Percentiles rank a stretch among this genome's conserved stretches.
phyloP scores from a whole-genome alignment of 1,284 basidiomycete species.

The Ganoderma resinaceum region DNA sequence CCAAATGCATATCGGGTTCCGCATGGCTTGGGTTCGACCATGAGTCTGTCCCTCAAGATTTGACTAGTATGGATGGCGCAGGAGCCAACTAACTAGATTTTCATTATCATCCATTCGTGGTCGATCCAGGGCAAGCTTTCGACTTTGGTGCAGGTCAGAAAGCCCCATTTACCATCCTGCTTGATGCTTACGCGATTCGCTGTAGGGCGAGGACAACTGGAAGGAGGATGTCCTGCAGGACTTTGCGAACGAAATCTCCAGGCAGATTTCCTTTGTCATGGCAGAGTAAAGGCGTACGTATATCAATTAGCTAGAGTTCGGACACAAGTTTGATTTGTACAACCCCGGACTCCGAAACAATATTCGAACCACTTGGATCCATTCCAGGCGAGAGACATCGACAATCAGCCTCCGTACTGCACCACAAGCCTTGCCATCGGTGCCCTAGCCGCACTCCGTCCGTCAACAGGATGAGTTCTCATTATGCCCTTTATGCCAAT shows the following conservation, averaged over 20 bases:
- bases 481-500: no score
- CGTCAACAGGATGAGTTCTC: no score
- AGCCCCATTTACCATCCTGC: background rate
- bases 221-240: background rate
- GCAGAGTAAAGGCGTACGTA: background rate
- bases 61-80: background rate
- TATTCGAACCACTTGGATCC: background rate
- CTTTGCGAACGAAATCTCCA: background rate
- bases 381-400: background rate
- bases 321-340: background rate
- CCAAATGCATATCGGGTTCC: constrained; percentile 1
- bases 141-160: background rate
- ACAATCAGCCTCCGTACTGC: background rate
- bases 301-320: no score
- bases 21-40: background rate
- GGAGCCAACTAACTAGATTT: background rate
- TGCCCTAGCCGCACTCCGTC: no score
- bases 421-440: no score
- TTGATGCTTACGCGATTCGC: background rate
- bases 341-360: background rate
- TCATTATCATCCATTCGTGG: background rate
- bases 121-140: constrained; percentile 5
- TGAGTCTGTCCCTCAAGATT: background rate
- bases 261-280: background rate
- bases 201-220: background rate